Conservation (phyloP, 352 stramenopile species). For the Hyaloperonospora arabidopsidis region DNA sequence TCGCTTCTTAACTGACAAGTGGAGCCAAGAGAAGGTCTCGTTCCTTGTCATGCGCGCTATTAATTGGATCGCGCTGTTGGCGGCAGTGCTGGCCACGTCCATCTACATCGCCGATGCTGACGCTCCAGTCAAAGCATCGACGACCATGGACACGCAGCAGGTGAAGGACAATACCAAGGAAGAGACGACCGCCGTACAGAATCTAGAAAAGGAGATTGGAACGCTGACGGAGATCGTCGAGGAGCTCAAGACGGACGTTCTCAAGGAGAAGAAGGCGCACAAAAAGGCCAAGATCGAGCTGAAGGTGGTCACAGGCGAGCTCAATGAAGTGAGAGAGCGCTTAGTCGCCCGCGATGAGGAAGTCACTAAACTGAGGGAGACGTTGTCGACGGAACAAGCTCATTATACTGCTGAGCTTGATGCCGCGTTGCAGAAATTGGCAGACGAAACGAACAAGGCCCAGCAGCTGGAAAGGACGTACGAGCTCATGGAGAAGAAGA, state of each 20-base stretch:
- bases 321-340: constrained; percentile 8
- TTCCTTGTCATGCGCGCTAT: no score
- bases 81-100: no score
- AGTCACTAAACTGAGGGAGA: constrained; percentile 24
- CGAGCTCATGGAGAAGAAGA: constrained; percentile 44
- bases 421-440: constrained; percentile 28
- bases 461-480: constrained; percentile 20
- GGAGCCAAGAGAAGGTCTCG: no score
- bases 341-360: background rate
- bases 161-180: constrained; percentile 8
- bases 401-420: constrained; percentile 23
- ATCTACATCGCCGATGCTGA: no score
- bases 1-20: no score
- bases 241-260: constrained; percentile 9
- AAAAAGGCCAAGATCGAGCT: constrained; percentile 16
- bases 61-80: no score
- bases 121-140: no score
- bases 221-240: constrained; percentile 20
- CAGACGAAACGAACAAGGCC: constrained; percentile 24
- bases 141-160: no score
- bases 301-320: constrained; percentile 14
- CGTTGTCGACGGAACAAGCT: constrained; percentile 18
- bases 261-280: constrained; percentile 12
- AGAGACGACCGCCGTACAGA: constrained; percentile 20
- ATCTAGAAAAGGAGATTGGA: constrained; percentile 24